Base-by-base conservation (phyloP, 2,329 filamentous ascomycete genomes). In the Nigrospora osmanthi region DNA sequence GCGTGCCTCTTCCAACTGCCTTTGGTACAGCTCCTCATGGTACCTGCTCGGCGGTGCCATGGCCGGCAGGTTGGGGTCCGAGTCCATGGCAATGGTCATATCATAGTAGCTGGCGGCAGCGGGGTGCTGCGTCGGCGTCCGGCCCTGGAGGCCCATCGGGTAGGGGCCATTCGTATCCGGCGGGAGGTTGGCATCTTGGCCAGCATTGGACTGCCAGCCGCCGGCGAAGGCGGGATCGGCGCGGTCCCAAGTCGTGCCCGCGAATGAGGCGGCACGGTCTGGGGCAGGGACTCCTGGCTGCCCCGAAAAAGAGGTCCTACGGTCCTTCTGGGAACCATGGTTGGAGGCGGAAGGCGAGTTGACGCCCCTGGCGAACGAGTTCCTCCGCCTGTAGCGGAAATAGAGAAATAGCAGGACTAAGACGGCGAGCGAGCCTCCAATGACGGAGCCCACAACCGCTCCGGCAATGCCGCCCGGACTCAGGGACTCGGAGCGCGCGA, bases 41-140 rank as follows among this genome's bases (percentile, higher is more conserved):
- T 59, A 57, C 40, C 48, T 52, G 32, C 54, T 56, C 16, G 55
- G 58, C 34, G 55, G 52, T 42, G n/a, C 17, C 37, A 53, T 52
- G 33, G 52, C 48, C 38, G 44, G 44, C 38, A 50, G 54, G 35
- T 45, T 54, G 40, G 57, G 57, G 31, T 56, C 56, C 19, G 59
- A 62, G 35, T 58, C 58, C 55, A 63, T 59, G 11, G 58, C 57
- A 46, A 63, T 58, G 31, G 53, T 54, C 32, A 52, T 51, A 49
- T 63, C 59, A 48, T 63, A 63, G 50, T 63, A 63, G 47, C 55
- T 61, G 33, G 60, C 60, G 43, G 59, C 59, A 38, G 53, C 54
- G 16, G 53, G 51, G n/a, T n/a, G 43, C 39, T 35, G 43, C 7
- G 23, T 28, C 9, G 23, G 23, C 23, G 23, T 28, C 23, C 23